phyloP scores from a whole-genome alignment of 495 filamentous ascomycete species.

The Viridothelium virens region DNA sequence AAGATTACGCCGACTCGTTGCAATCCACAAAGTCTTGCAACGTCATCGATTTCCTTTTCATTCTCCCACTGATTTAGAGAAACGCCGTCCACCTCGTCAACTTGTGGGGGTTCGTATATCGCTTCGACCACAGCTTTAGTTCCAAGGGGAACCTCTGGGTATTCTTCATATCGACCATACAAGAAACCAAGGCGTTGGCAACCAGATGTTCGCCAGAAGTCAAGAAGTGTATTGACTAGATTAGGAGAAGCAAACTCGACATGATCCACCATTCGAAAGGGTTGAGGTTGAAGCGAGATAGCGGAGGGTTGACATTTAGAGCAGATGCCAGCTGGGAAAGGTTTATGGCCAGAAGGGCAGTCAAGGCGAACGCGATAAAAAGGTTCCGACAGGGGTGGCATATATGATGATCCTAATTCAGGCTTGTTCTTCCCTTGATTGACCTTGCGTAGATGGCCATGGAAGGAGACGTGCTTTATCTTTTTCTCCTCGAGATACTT shows the following conservation, averaged over 20 bases:
- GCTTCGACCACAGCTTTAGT: slow-evolving; percentile 96
- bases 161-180: slow-evolving; percentile 86
- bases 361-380: slow-evolving; percentile 82
- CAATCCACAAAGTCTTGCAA: slow-evolving; percentile 78
- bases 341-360: slow-evolving; percentile 86
- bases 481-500: slow-evolving; percentile 87
- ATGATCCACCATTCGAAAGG: slow-evolving; percentile 97
- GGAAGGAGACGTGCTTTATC: slow-evolving; percentile 97
- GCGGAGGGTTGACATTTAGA: slow-evolving; percentile 97
- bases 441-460: slow-evolving; percentile 86
- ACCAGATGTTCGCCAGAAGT: slow-evolving; percentile 80
- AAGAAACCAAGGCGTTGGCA: slow-evolving; percentile 81
- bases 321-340: slow-evolving; percentile 97
- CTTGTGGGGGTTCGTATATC: slow-evolving; percentile 92
- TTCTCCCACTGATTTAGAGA: slow-evolving; percentile 83
- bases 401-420: slow-evolving; percentile 83
- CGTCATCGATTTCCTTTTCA: slow-evolving; percentile 70
- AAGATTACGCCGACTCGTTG: slow-evolving; percentile 91
- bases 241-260: slow-evolving; percentile 84
- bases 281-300: slow-evolving; percentile 88
- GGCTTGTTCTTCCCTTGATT: slow-evolving; percentile 95
- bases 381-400: slow-evolving; percentile 90
- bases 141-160: slow-evolving; percentile 83
- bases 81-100: slow-evolving; percentile 83
- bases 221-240: slow-evolving; percentile 76